Percentiles rank a stretch among this genome's conserved stretches.
Conservation (phyloP, 2,329 filamentous ascomycete genomes). For the Pseudogymnoascus sp. region DNA sequence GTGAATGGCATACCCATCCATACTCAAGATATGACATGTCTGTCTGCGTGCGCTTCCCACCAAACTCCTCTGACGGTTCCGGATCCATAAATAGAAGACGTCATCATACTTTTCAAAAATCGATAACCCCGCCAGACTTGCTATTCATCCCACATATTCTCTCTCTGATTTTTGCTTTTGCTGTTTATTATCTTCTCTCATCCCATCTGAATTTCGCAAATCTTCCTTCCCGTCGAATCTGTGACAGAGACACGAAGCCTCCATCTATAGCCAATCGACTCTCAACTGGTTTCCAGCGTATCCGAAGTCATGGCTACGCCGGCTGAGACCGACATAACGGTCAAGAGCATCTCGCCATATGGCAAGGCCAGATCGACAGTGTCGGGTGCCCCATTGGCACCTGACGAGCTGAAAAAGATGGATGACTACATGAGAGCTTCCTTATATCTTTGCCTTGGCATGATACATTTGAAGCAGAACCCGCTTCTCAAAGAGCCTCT, state of each 20-base stretch:
- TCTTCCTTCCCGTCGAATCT: too few relatives aligned
- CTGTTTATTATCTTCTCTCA: not conserved
- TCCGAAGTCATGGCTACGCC: constrained; percentile 6
- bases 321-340: constrained; percentile 29
- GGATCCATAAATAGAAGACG: not conserved
- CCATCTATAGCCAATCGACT: not conserved
- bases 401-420: constrained; percentile 61
- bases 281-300: not conserved
- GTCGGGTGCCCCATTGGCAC: constrained; percentile 52
- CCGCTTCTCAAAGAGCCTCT: constrained; percentile 64
- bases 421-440: constrained; percentile 69
- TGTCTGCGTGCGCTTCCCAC: not conserved
- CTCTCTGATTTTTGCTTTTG: not conserved
- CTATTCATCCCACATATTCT: too few relatives aligned
- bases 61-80: not conserved
- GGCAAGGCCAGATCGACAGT: constrained; percentile 60
- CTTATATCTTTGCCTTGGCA: constrained; percentile 67
- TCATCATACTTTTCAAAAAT: not conserved
- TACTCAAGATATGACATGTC: not conserved
- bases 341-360: constrained; percentile 55
- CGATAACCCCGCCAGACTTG: not conserved
- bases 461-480: constrained; percentile 73
- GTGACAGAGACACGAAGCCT: too few relatives aligned
- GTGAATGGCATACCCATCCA: not conserved
- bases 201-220: not conserved